Percentiles rank a stretch among this genome's conserved stretches.
Conservation (phyloP, 768 basidiomycete species). For the Tulasnella sp. region DNA sequence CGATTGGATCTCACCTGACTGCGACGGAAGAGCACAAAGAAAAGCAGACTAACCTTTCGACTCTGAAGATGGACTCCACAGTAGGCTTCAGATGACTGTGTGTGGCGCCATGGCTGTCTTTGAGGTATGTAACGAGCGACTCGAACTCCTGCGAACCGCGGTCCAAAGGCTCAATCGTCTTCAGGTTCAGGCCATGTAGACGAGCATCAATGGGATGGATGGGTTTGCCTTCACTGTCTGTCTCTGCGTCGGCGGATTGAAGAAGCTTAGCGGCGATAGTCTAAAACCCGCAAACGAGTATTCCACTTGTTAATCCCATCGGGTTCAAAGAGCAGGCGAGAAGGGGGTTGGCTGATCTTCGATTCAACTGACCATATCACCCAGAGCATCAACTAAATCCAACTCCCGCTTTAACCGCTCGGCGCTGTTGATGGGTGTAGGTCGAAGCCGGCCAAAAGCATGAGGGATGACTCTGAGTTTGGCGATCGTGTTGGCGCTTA, state of each 20-base stretch:
- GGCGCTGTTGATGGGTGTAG: constrained; percentile 34
- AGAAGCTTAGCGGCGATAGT: constrained; percentile 52
- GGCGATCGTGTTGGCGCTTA: background rate
- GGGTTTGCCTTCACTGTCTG: constrained; percentile 34
- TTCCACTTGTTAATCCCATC: background rate
- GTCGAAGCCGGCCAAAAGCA: constrained; percentile 41
- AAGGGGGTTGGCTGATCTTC: no score
- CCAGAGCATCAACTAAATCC: constrained; percentile 52
- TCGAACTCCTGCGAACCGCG: constrained; percentile 35
- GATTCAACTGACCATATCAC: constrained; percentile 44
- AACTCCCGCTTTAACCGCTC: constrained; percentile 41
- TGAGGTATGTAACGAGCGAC: constrained; percentile 37
- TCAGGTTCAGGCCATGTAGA: constrained; percentile 41
- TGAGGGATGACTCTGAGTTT: constrained; percentile 46
- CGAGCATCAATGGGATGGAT: constrained; percentile 47
- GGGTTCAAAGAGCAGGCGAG: no score
- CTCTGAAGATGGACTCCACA: constrained; percentile 40
- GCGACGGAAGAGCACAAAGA: background rate
- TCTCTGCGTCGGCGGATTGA: constrained; percentile 28
- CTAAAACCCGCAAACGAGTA: constrained; percentile 23
- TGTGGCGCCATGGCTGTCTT: constrained; percentile 46
- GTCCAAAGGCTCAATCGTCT: constrained; percentile 40
- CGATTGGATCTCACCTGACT: no score
- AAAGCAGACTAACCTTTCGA: constrained; percentile 36
- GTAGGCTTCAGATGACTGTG: constrained; percentile 35